Evolutionary conservation across 495 filamentous ascomycete genomes (phyloP).

Genomic region (Aspergillus sparsus): DNA sequence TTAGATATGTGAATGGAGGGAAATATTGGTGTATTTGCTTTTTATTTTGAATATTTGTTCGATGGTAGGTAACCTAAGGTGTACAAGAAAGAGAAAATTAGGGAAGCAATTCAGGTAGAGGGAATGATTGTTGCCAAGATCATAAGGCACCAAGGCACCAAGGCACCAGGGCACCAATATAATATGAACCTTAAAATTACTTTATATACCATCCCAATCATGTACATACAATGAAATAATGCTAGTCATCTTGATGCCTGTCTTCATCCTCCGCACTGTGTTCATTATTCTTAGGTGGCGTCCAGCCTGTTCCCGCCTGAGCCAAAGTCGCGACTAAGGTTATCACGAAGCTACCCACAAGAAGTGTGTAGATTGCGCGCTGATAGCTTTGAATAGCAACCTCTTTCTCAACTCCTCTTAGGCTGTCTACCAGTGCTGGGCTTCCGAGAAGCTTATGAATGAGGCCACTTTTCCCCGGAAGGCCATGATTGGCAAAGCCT

Average conservation of each 20-base stretch:
- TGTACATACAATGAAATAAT: constrained; percentile 1
- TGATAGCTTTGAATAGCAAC: constrained; percentile 68
- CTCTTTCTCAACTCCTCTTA: constrained; percentile 54
- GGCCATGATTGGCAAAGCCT: constrained; percentile 57
- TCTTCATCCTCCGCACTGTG: constrained; percentile 9
- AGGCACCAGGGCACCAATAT: constrained; percentile 14
- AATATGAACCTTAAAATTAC: background rate
- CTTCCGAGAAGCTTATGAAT: constrained; percentile 66
- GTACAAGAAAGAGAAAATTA: background rate
- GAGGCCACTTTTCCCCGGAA: constrained; percentile 52
- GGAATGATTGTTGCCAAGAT: constrained; percentile 1
- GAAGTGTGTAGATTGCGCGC: constrained; percentile 56
- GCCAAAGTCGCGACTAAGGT: constrained; percentile 55
- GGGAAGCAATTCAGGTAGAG: background rate
- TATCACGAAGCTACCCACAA: constrained; percentile 57
- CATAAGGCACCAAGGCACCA: constrained; percentile 13
- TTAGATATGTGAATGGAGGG: background rate
- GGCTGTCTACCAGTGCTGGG: constrained; percentile 58
- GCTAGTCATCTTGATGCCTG: constrained; percentile 4
- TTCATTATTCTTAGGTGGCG: constrained; percentile 17
- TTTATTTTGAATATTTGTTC: background rate
- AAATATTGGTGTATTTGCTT: background rate
- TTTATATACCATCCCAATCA: background rate
- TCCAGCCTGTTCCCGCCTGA: constrained; percentile 73
- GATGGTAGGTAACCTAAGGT: background rate